Evolutionary conservation across 106 monocot species (phyloP).

Genomic region (Apostasia shenzhenica): DNA sequence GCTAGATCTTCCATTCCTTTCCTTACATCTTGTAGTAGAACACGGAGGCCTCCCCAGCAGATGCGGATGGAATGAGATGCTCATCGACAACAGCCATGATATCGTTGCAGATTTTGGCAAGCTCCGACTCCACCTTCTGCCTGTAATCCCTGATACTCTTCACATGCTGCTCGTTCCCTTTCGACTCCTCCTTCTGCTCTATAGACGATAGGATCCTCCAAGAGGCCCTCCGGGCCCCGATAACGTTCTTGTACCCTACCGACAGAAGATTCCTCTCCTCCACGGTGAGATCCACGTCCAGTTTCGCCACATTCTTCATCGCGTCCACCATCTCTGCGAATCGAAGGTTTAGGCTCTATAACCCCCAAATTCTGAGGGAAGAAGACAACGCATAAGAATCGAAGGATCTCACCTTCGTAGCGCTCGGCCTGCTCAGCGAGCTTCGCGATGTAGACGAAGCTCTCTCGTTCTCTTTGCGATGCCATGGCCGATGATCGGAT

Average conservation of each 20-base stretch:
- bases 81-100: constrained; percentile 32
- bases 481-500: constrained; percentile 7
- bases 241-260: constrained; percentile 35
- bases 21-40: constrained; percentile 44
- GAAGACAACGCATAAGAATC: too few relatives aligned
- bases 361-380: too few relatives aligned
- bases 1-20: not conserved
- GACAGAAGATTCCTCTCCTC: constrained; percentile 38
- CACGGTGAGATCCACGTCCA: constrained; percentile 27
- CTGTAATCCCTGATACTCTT: constrained; percentile 26
- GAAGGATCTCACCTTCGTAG: constrained; percentile 12
- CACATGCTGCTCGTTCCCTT: constrained; percentile 32
- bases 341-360: not conserved
- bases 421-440: constrained; percentile 39
- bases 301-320: constrained; percentile 35
- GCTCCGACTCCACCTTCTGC: constrained; percentile 33
- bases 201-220: constrained; percentile 34
- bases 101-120: constrained; percentile 27
- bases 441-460: constrained; percentile 31
- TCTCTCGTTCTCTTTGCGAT: constrained; percentile 13
- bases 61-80: constrained; percentile 29
- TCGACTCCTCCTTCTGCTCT: constrained; percentile 37
- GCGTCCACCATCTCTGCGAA: constrained; percentile 30
- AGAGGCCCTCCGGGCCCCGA: constrained; percentile 28
- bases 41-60: constrained; percentile 22